Evolutionary conservation across 2,329 filamentous ascomycete genomes (phyloP).

Genomic region (Phaeosphaeriaceae sp.): DNA sequence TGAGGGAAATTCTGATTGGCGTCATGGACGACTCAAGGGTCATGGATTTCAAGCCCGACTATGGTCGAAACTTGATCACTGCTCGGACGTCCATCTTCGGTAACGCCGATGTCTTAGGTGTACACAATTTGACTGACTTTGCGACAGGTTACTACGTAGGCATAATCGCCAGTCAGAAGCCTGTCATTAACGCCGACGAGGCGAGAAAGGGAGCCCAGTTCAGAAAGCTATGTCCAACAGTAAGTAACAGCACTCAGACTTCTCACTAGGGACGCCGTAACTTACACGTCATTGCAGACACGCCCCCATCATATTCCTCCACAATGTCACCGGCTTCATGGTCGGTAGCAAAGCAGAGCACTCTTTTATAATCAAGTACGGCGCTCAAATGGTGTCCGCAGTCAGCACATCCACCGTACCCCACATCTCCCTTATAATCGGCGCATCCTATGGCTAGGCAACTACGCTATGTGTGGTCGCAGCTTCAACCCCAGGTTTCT

Average conservation of each 20-base stretch:
- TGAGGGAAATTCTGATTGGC: conserved; percentile 51
- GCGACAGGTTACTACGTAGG: conserved; percentile 44
- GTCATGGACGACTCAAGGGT: conserved; percentile 54
- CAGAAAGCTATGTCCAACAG: conserved; percentile 53
- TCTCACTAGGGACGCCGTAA: background rate
- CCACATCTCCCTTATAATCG: conserved; percentile 56
- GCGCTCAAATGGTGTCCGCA: conserved; percentile 56
- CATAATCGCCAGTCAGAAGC: conserved; percentile 53
- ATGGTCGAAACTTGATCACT: conserved; percentile 31
- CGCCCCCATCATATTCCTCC: conserved; percentile 55
- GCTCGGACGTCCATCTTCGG: conserved; percentile 51
- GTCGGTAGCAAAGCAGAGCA: conserved; percentile 56
- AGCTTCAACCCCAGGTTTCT: conserved; percentile 54
- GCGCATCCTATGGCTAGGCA: conserved; percentile 56
- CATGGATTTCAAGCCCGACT: conserved; percentile 52
- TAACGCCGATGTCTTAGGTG: conserved; percentile 11
- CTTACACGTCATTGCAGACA: conserved; percentile 24
- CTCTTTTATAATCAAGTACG: conserved; percentile 54
- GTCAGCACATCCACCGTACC: conserved; percentile 55
- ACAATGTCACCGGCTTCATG: conserved; percentile 61
- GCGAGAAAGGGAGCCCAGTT: conserved; percentile 54
- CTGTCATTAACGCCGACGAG: conserved; percentile 49
- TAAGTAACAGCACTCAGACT: conserved; percentile 19
- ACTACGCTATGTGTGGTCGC: conserved; percentile 58
- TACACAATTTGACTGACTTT: background rate